A percentile compares a stretch with the other conserved stretches of the same genome.
Evolutionary conservation across 1,139 yeast species (phyloP).

Genomic region (Pichia sp.): DNA sequence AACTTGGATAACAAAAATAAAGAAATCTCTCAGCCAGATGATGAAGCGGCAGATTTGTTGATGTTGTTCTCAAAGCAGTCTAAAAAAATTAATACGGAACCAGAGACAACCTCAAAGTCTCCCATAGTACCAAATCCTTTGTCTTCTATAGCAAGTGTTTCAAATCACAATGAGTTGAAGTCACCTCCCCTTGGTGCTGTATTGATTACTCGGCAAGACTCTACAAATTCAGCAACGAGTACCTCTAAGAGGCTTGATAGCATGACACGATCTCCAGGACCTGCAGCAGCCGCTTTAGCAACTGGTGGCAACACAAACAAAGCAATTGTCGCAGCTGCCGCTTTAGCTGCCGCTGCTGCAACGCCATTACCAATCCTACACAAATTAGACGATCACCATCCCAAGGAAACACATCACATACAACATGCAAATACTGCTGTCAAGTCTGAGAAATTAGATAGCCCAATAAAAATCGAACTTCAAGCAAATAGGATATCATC

Average conservation of each 20-base stretch:
- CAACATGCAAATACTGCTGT: constrained; percentile 3
- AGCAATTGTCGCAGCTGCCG: constrained; percentile 65
- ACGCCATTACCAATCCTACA: constrained; percentile 48
- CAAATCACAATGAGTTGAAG: background rate
- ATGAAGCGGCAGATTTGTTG: constrained; percentile 32
- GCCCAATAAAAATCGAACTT: background rate
- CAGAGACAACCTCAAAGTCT: background rate
- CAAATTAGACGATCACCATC: constrained; percentile 6
- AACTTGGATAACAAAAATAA: background rate
- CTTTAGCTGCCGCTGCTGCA: constrained; percentile 66
- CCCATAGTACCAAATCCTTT: background rate
- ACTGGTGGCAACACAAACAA: constrained; percentile 32
- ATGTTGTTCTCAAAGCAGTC: constrained; percentile 31
- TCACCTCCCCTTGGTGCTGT: background rate
- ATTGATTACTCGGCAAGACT: constrained; percentile 1
- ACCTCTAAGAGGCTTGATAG: constrained; percentile 1
- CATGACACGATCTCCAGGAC: constrained; percentile 39
- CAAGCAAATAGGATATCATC: background rate
- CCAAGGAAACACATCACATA: background rate
- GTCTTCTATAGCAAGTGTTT: background rate
- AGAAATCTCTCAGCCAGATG: constrained; percentile 19
- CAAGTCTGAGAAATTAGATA: background rate
- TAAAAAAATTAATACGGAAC: constrained; percentile 5
- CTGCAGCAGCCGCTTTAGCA: constrained; percentile 43
- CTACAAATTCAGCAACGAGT: background rate